These are phyloP conservation scores for Ambrosia artemisiifolia DNA, from an alignment of 129 eudicot species.

Conservation along the genomic window DNA sequence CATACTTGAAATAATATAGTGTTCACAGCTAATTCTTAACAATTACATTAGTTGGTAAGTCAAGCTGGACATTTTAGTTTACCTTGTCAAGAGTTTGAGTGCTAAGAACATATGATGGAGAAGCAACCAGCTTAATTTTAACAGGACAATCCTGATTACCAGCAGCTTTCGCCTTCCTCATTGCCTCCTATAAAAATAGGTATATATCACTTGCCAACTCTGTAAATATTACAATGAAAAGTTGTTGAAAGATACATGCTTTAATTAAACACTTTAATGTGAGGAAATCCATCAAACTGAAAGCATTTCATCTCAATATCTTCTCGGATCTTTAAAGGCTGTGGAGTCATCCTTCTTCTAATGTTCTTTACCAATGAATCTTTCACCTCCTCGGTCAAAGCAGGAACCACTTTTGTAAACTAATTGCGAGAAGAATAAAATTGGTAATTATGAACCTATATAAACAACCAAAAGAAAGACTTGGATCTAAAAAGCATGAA, in stretches of 20 bases:
- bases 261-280: slow-evolving; percentile 63
- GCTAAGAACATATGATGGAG: slow-evolving; percentile 91
- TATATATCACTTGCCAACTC: slow-evolving; percentile 16
- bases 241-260: neutral
- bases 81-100: slow-evolving; percentile 99
- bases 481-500: slow-evolving; percentile 4
- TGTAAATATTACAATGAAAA: slow-evolving; percentile 2
- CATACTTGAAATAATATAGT: neutral
- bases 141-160: too few relatives aligned
- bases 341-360: slow-evolving; percentile 95
- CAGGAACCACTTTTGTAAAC: slow-evolving; percentile 86
- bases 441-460: neutral
- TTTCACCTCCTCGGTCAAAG: slow-evolving; percentile 82
- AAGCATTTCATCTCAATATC: slow-evolving; percentile 94
- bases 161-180: slow-evolving; percentile 98
- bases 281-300: slow-evolving; percentile 93
- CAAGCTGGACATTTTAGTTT: slow-evolving; percentile 22
- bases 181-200: slow-evolving; percentile 60
- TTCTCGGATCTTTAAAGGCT: slow-evolving; percentile 92
- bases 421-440: slow-evolving; percentile 23
- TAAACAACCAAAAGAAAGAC: neutral
- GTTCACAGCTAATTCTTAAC: neutral
- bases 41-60: neutral
- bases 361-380: slow-evolving; percentile 81
- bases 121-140: slow-evolving; percentile 82